Evolutionary conservation across 179 eudicot genomes (phyloP), one percentile per base, ranked within the genome.

Genomic region (Camellia oleifera): DNA sequence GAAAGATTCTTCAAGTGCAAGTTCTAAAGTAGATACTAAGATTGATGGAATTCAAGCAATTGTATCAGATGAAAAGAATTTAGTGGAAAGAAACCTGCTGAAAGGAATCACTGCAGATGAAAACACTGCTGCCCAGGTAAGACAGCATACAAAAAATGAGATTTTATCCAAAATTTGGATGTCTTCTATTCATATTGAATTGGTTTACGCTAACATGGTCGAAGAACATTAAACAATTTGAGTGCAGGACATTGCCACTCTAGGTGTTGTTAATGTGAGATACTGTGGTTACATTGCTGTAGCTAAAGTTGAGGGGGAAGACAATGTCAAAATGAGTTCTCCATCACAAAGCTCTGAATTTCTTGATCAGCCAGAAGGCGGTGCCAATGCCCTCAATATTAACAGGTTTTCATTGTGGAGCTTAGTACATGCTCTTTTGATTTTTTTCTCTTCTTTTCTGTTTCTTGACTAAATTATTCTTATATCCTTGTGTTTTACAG

Each of bases 81-180:
- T 97, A 53, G 85, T 84, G 7, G 97, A 97, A 81, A 90, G 89
- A 82, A 97, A 97, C 82, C 84, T 97, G 63, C 89, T 97, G 58
- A 97, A 97, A 91, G 99, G 99, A 83, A 87, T 97, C 81, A 95
- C 99, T 17, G 98, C 99, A 63, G 98, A 97, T 92, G 99, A 97
- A 86, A 97, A 97, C 87, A 97, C 98, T 85, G 97, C 98, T 81
- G 97, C 97, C 70, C 99, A 97, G 89, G 99, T 97, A 92, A 88
- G 88, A 79, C 56, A 3, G 71, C 65, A 11, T 56, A 10, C 66
- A 45, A 23, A 78, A 76, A 5, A 13, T 42, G 48, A 11, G 40
- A 46, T 5, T 79, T 50, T 45, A 7, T 45, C 12, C 10, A 72
- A 71, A 18, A 20, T 17, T 45, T 52, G 48, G 60, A 60, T 3